These are phyloP conservation scores for Aureobasidium leucospermi DNA, from an alignment of 2,329 filamentous ascomycete species.

Conservation along the genomic window DNA sequence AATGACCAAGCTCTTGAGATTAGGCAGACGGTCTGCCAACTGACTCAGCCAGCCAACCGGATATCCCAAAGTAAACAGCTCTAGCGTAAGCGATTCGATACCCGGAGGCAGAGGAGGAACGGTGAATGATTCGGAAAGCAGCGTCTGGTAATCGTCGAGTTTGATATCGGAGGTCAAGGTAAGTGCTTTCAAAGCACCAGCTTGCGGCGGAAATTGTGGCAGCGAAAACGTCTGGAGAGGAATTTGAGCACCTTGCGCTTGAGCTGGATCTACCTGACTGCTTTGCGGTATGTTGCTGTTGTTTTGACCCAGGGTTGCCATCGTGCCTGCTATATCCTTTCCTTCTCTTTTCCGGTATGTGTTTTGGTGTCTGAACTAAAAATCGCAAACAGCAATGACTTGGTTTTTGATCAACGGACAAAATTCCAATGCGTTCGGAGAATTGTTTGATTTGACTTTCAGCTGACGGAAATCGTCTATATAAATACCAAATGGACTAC, in stretches of 20 bases:
- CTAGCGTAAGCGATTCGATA: slow-evolving; percentile 40
- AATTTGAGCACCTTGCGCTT: slow-evolving; percentile 39
- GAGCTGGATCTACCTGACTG: slow-evolving; percentile 20
- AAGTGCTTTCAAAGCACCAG: slow-evolving; percentile 36
- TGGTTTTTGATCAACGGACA: neutral
- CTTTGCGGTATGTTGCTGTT: slow-evolving; percentile 14
- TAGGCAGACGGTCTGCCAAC: slow-evolving; percentile 33
- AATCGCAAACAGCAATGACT: neutral
- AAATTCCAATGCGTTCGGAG: neutral
- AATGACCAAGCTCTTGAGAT: slow-evolving; percentile 37
- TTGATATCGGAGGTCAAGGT: slow-evolving; percentile 45
- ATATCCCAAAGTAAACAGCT: slow-evolving; percentile 44
- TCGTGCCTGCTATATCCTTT: neutral
- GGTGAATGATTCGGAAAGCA: slow-evolving; percentile 30
- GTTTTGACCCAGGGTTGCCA: slow-evolving; percentile 6
- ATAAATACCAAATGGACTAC: neutral
- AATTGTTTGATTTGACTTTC: neutral
- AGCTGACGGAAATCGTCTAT: neutral
- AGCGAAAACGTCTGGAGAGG: slow-evolving; percentile 39
- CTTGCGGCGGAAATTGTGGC: slow-evolving; percentile 38
- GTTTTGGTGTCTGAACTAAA: neutral
- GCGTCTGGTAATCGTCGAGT: slow-evolving; percentile 37
- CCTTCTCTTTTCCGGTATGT: neutral
- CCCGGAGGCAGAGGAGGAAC: slow-evolving; percentile 32
- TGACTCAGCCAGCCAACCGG: slow-evolving; percentile 36